These are phyloP conservation scores for Globisporangium iwayamae DNA, from an alignment of 352 stramenopile species.

Conservation along the genomic window DNA sequence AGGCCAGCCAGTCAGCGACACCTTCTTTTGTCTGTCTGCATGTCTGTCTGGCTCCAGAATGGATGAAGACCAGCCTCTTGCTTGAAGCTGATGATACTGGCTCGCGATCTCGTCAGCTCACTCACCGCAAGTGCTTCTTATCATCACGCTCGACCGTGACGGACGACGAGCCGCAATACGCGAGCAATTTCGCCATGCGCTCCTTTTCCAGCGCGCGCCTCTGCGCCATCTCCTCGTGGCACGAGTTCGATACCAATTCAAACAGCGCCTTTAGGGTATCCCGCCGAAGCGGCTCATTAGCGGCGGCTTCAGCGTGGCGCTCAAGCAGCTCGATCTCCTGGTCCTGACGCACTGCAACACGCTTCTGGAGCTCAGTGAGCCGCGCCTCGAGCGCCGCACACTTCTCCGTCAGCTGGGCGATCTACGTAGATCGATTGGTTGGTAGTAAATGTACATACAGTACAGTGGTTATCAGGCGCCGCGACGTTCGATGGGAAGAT, in stretches of 20 bases:
- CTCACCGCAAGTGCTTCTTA: slow-evolving; percentile 22
- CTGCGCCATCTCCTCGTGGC: slow-evolving; percentile 25
- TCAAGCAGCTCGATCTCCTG: slow-evolving; percentile 43
- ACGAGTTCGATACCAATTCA: slow-evolving; percentile 22
- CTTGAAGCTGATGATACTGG: neutral
- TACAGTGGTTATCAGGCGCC: neutral
- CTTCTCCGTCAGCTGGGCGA: slow-evolving; percentile 38
- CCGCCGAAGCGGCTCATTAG: slow-evolving; percentile 21
- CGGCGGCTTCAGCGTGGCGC: slow-evolving; percentile 17
- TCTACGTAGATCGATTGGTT: slow-evolving; percentile 17
- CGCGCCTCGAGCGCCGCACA: slow-evolving; percentile 37
- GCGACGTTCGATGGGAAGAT: slow-evolving; percentile 1
- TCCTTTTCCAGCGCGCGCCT: slow-evolving; percentile 25
- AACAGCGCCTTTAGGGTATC: slow-evolving; percentile 25
- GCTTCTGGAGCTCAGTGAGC: slow-evolving; percentile 28
- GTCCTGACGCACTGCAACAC: slow-evolving; percentile 20
- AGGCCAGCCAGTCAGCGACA: neutral
- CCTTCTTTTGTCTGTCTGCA: neutral
- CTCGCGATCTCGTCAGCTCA: neutral
- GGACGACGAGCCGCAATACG: slow-evolving; percentile 65
- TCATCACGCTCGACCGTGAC: slow-evolving; percentile 46
- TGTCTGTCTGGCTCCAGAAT: too few species aligned
- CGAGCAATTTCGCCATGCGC: slow-evolving; percentile 37
- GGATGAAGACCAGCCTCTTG: neutral
- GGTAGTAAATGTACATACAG: neutral